phyloP scores from a whole-genome alignment of 2,329 filamentous ascomycete species.

The Beauveria rudraprayagi region DNA sequence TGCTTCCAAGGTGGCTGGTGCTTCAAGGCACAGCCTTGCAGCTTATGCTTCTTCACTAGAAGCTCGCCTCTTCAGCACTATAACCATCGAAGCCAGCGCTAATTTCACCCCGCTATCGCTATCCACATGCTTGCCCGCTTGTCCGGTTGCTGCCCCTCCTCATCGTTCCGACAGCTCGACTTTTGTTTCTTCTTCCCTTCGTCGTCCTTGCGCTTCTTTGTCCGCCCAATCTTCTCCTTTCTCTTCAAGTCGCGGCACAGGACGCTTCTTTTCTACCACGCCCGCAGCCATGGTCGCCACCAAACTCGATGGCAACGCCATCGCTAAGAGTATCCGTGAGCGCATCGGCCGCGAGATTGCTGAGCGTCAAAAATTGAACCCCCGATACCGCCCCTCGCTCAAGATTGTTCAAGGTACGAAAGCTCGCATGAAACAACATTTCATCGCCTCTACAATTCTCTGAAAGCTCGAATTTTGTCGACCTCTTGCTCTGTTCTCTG shows the following conservation, averaged over 20 bases:
- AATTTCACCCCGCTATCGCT: neutral
- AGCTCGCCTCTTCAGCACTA: neutral
- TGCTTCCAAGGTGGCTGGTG: neutral
- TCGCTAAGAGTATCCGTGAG: slow-evolving; percentile 87
- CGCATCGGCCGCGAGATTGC: slow-evolving; percentile 72
- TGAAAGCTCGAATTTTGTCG: slow-evolving; percentile 4
- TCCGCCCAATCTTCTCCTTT: neutral
- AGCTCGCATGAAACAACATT: neutral
- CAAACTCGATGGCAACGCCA: slow-evolving; percentile 93
- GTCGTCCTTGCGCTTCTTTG: neutral
- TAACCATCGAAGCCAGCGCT: neutral
- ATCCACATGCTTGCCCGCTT: neutral
- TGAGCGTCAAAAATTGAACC: slow-evolving; percentile 71
- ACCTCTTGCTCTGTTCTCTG: neutral
- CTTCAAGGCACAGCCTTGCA: neutral
- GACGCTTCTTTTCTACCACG: slow-evolving; percentile 41
- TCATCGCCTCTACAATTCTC: neutral
- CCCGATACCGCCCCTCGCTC: slow-evolving; percentile 79
- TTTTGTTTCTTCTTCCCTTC: neutral
- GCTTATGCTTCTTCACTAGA: neutral
- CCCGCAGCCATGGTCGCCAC: slow-evolving; percentile 66
- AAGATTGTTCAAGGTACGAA: slow-evolving; percentile 86
- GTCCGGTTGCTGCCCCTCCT: neutral
- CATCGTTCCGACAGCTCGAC: slow-evolving; percentile 1
- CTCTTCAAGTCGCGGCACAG: slow-evolving; percentile 9